Evolutionary conservation across 139 green algal genomes (phyloP).

Genomic region (Micractinium sp.): DNA sequence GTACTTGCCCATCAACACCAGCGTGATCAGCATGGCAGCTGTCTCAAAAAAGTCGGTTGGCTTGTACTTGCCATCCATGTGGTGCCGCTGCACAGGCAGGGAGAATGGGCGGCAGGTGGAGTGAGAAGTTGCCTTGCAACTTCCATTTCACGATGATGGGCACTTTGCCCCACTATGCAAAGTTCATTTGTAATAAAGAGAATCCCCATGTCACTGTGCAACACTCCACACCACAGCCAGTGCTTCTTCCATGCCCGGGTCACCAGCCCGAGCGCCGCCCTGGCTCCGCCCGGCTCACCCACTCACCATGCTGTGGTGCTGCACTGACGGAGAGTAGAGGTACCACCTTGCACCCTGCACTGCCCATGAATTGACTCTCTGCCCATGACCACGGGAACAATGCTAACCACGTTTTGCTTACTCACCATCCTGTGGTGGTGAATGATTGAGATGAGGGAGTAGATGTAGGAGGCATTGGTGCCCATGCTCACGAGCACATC

Average conservation of each 20-base stretch:
- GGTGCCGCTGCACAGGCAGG: not conserved
- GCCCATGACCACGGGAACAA: too few species aligned
- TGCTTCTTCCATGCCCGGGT: too few species aligned
- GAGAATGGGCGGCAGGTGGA: not conserved
- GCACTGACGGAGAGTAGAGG: too few species aligned
- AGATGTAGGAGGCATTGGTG: slow-evolving; percentile 94
- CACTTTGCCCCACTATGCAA: too few species aligned
- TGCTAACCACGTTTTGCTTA: not conserved
- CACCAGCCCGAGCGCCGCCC: too few species aligned
- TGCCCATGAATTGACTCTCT: not conserved
- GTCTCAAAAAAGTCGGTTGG: slow-evolving; percentile 99
- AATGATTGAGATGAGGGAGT: slow-evolving; percentile 88
- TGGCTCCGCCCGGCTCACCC: not conserved
- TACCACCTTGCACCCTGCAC: not conserved
- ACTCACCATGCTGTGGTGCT: not conserved
- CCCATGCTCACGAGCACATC: slow-evolving; percentile 96
- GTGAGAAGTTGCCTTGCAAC: too few species aligned
- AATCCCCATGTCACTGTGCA: too few species aligned
- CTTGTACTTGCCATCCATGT: slow-evolving; percentile 49
- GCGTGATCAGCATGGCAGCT: slow-evolving; percentile 95
- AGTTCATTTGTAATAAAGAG: too few species aligned
- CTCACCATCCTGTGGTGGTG: slow-evolving; percentile 69
- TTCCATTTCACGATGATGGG: not conserved
- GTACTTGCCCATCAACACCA: slow-evolving; percentile 91
- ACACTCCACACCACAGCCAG: too few species aligned